phyloP scores from a whole-genome alignment of 306 rosid species.

The Acacia acuminata region DNA sequence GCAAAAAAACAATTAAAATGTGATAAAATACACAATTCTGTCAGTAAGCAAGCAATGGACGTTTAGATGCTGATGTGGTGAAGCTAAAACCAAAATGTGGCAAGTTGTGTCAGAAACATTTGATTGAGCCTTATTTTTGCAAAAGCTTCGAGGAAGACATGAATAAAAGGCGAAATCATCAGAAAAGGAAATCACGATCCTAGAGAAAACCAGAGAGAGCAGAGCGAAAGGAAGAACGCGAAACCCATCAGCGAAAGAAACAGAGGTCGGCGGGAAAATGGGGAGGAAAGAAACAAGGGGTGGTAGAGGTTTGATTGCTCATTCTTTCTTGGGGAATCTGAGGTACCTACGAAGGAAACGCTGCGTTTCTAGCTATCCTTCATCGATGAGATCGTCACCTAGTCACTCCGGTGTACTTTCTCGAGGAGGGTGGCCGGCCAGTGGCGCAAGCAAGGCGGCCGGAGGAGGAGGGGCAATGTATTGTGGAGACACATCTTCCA shows the following conservation, averaged over 20 bases:
- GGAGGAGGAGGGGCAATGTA: conserved; percentile 18
- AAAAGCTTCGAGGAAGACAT: too few relatives aligned
- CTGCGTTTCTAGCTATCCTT: conserved; percentile 64
- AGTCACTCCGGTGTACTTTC: conserved; percentile 67
- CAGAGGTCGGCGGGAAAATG: not conserved
- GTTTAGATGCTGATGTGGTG: too few relatives aligned
- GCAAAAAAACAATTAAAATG: too few relatives aligned
- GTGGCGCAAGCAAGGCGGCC: conserved; percentile 11
- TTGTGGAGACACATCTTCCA: conserved; percentile 44
- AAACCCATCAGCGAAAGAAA: conserved; percentile 30
- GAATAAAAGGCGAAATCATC: too few relatives aligned
- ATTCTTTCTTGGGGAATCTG: conserved; percentile 69
- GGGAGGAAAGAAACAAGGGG: conserved; percentile 15
- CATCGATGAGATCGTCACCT: conserved; percentile 74
- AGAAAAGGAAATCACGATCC: too few relatives aligned
- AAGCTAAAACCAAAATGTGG: too few relatives aligned
- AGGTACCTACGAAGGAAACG: conserved; percentile 56
- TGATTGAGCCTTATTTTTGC: too few relatives aligned
- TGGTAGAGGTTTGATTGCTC: conserved; percentile 31
- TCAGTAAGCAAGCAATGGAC: too few relatives aligned
- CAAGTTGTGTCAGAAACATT: too few relatives aligned
- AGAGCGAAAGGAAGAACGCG: too few relatives aligned
- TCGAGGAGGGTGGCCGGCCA: conserved; percentile 30
- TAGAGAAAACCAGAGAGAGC: too few relatives aligned
- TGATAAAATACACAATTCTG: too few relatives aligned